Percentiles rank a stretch among this genome's conserved stretches.
These are phyloP conservation scores for Pisolithus orientalis DNA, from an alignment of 768 basidiomycete genomes.

Conservation along the genomic window DNA sequence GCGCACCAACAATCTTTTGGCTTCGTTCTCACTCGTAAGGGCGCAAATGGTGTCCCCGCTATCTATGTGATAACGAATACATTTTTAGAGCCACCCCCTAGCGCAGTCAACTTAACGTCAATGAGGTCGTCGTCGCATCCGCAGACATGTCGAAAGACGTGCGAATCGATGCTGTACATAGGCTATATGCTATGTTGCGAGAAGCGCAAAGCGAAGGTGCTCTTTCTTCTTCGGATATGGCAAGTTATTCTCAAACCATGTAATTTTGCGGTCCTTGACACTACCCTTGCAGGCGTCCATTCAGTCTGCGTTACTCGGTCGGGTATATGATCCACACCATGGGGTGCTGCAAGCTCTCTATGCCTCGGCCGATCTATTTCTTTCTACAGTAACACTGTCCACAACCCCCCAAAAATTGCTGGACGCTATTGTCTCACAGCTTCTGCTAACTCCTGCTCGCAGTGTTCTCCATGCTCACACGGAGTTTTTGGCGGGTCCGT, in stretches of 20 bases:
- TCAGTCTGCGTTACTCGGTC: conserved; percentile 57
- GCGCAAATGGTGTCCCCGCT: background rate
- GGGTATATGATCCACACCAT: conserved; percentile 58
- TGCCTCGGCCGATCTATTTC: conserved; percentile 38
- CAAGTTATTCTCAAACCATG: background rate
- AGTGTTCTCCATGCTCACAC: conserved; percentile 49
- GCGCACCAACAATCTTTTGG: conserved; percentile 45
- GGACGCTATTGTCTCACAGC: conserved; percentile 18
- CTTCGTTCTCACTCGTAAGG: conserved; percentile 54
- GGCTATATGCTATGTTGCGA: conserved; percentile 40
- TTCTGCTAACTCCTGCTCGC: conserved; percentile 37
- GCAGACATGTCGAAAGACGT: conserved; percentile 55
- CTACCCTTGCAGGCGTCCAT: conserved; percentile 41
- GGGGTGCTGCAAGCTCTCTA: conserved; percentile 68
- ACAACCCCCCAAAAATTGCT: conserved; percentile 18
- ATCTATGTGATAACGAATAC: background rate
- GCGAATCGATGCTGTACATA: conserved; percentile 54
- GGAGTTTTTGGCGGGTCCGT: conserved; percentile 46
- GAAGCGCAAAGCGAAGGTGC: conserved; percentile 2
- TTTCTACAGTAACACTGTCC: conserved; percentile 26
- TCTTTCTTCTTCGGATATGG: conserved; percentile 33
- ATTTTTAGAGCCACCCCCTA: conserved; percentile 15
- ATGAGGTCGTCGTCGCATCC: conserved; percentile 47
- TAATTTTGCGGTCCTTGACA: conserved; percentile 2
- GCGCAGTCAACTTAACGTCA: conserved; percentile 28